A percentile compares a stretch with the other conserved stretches of the same genome.
phyloP scores from a whole-genome alignment of 2,329 filamentous ascomycete species.

The Alternaria sp. region DNA sequence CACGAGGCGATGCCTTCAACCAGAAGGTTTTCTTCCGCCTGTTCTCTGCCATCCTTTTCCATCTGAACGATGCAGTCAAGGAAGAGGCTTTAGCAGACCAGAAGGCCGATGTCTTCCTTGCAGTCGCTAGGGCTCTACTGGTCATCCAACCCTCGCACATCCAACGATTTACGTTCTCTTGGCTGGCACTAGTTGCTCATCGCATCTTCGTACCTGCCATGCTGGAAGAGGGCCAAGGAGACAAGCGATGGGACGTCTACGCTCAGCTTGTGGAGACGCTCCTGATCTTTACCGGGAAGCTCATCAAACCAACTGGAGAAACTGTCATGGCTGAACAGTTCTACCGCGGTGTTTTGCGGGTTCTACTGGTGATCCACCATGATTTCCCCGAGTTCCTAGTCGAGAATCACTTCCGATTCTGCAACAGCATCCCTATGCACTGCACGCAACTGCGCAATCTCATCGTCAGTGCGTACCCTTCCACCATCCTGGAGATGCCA shows the following conservation, averaged over 20 bases:
- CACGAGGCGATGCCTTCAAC: constrained; percentile 80
- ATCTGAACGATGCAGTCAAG: constrained; percentile 68
- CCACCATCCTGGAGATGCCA: constrained; percentile 71
- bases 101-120: constrained; percentile 72
- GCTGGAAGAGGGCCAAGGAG: constrained; percentile 65
- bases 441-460: constrained; percentile 89
- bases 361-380: constrained; percentile 85
- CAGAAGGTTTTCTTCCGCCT: constrained; percentile 91
- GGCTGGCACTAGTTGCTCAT: constrained; percentile 83
- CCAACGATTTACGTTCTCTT: constrained; percentile 83
- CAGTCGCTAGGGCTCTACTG: constrained; percentile 73
- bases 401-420: constrained; percentile 83
- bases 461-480: constrained; percentile 80
- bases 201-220: constrained; percentile 82
- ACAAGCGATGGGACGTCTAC: constrained; percentile 75
- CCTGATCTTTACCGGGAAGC: constrained; percentile 75
- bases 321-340: constrained; percentile 77
- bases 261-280: constrained; percentile 75
- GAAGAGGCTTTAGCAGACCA: constrained; percentile 55
- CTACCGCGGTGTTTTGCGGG: constrained; percentile 82
- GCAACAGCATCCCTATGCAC: constrained; percentile 79
- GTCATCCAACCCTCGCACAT: constrained; percentile 78
- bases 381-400: constrained; percentile 94
- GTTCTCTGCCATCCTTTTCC: constrained; percentile 81
- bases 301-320: constrained; percentile 76